Base-by-base conservation (phyloP, 75 land plant genomes). In the Cupressus sempervirens region DNA sequence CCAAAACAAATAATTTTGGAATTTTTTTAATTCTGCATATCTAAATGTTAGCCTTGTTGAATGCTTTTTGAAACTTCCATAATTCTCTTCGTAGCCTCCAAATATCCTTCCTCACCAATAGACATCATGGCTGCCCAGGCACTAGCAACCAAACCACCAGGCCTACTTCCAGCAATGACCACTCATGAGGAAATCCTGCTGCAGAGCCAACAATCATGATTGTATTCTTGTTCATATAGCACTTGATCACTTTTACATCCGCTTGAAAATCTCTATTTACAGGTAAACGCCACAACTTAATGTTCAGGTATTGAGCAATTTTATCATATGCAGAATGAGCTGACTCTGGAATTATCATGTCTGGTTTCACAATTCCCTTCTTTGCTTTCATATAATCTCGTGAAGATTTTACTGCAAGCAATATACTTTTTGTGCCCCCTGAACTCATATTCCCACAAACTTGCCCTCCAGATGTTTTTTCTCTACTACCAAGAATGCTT, bases 281-380 rank as follows among this genome's bases (percentile, higher is more conserved):
- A 81, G 98, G 93, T 34, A 93, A 94, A 72, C 98, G 94, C 88
- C 94, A 85, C 82, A 97, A 53, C 86, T 94, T 98, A 74, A 98
- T 96, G 58, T 98, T 92, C 70, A 98, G 94, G 83, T 98, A 98
- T 83, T 96, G 98, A 41, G 99, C 98, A 79, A 97, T 98, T 88
- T 98, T 96, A 84, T 98, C 98, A 93, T 98, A 98, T 73, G 99
- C 99, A 85, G 99, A 98, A 86, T 98, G 99, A 56, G 99, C 99
- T 86, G 98, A 96, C 85, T 86, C 99, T 67, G 99, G 87, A 86
- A 98, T 98, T 80, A 98, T 93, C 99, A 98, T 96, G 89, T 98
- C 99, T 68, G 99, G 99, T 32, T 86, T 93, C 81, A 86, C 89
- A 30, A 98, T n/a, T n/a, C n/a, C n/a, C n/a, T n/a, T n/a, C n/a